These are phyloP conservation scores for Skeletonema tropicum DNA, from an alignment of 108 stramenopile species.

Conservation along the genomic window DNA sequence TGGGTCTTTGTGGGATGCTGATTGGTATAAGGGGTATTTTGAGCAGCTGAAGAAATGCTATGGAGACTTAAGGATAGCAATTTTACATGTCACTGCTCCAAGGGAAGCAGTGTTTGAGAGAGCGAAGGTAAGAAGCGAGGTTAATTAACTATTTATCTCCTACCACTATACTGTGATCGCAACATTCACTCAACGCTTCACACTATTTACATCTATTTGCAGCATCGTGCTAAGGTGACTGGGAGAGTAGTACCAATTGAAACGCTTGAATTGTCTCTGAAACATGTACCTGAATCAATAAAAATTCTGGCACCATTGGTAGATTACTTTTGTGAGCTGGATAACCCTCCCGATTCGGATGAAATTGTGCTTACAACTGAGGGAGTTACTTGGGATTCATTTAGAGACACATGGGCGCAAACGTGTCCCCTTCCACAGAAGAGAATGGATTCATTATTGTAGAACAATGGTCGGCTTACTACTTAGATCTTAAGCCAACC, in stretches of 20 bases:
- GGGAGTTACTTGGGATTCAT: constrained; percentile 69
- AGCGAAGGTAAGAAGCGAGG: constrained; percentile 69
- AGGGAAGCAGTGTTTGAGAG: constrained; percentile 68
- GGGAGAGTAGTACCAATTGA: no score
- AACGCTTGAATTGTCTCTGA: no score
- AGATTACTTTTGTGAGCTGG: constrained; percentile 78
- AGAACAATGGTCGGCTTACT: no score
- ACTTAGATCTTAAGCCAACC: no score
- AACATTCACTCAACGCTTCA: no score
- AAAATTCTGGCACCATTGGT: constrained; percentile 63
- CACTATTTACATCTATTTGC: no score
- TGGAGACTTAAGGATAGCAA: constrained; percentile 57
- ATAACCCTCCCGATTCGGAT: constrained; percentile 58
- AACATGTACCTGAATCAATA: no score
- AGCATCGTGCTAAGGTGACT: no score
- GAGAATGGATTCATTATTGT: background rate
- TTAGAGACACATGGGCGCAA: constrained; percentile 76
- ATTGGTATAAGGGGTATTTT: constrained; percentile 83
- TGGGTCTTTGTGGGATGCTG: constrained; percentile 75
- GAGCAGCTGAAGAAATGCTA: constrained; percentile 48
- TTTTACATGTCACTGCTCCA: constrained; percentile 74
- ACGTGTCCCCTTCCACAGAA: constrained; percentile 46
- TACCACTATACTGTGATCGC: no score
- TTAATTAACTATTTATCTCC: no score
- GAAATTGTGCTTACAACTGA: constrained; percentile 68